phyloP scores from a whole-genome alignment of 1,284 basidiomycete genomes.

The Takashimella tepidaria region DNA sequence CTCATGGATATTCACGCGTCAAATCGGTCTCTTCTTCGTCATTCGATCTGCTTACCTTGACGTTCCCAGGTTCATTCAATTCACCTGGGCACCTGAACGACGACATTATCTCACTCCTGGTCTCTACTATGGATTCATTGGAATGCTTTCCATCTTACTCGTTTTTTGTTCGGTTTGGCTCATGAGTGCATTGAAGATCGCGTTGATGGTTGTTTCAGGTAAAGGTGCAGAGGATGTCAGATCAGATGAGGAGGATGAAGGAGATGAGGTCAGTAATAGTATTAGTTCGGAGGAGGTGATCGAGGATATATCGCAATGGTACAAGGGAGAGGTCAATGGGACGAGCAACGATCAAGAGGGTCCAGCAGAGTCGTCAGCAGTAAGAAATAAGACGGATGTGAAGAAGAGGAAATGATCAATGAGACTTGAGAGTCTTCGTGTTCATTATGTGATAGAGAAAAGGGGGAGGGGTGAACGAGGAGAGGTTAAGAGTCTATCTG shows the following conservation, averaged over 20 bases:
- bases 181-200: conserved; percentile 73
- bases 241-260: conserved; percentile 67
- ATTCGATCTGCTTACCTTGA: conserved; percentile 61
- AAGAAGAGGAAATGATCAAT: not conserved
- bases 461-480: too few species aligned
- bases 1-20: conserved; percentile 84
- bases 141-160: conserved; percentile 56
- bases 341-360: not conserved
- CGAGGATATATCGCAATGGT: conserved; percentile 1
- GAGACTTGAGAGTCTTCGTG: too few species aligned
- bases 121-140: conserved; percentile 54
- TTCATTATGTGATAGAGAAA: too few species aligned
- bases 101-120: conserved; percentile 57
- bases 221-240: conserved; percentile 75
- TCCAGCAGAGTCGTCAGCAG: not conserved
- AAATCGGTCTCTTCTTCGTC: conserved; percentile 67
- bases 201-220: conserved; percentile 71
- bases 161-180: conserved; percentile 79
- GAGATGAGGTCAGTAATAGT: conserved; percentile 7
- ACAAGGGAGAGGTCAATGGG: not conserved
- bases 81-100: conserved; percentile 58
- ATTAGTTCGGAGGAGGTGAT: not conserved
- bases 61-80: conserved; percentile 52
- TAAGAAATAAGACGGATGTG: not conserved
- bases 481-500: too few species aligned